Percentiles rank a stretch among this genome's conserved stretches.
Conservation (phyloP, 768 basidiomycete genomes). For the Boletus sp. region DNA sequence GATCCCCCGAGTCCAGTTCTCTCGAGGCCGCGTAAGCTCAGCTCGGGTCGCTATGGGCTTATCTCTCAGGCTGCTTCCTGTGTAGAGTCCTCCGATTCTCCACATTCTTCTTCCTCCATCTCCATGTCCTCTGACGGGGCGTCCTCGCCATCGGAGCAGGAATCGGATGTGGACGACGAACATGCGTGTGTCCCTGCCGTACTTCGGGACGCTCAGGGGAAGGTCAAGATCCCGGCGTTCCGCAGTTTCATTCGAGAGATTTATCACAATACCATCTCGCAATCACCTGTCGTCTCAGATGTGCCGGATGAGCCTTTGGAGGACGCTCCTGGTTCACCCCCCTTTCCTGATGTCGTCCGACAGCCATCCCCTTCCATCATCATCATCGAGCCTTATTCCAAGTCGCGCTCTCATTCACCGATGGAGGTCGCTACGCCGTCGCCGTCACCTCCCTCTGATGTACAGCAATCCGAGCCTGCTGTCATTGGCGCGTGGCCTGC, state of each 20-base stretch:
- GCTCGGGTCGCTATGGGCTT: constrained; percentile 65
- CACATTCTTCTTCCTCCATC: constrained; percentile 38
- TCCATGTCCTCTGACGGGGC: constrained; percentile 38
- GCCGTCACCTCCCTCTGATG: constrained; percentile 22
- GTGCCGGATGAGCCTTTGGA: constrained; percentile 9
- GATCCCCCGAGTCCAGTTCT: constrained; percentile 31
- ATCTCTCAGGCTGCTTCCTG: constrained; percentile 32
- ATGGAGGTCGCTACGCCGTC: constrained; percentile 48
- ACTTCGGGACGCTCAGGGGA: constrained; percentile 14
- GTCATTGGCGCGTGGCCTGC: constrained; percentile 45
- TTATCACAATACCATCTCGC: constrained; percentile 11
- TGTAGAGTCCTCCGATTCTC: constrained; percentile 28
- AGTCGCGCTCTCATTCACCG: constrained; percentile 44
- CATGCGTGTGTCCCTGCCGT: constrained; percentile 15
- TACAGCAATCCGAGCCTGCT: constrained; percentile 34
- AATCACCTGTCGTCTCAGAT: constrained; percentile 12
- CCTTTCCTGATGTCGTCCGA: not conserved
- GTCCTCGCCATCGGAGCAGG: constrained; percentile 32
- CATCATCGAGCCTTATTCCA: constrained; percentile 14
- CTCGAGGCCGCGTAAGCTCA: constrained; percentile 31
- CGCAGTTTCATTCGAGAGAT: constrained; percentile 32
- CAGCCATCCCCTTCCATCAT: constrained; percentile 20
- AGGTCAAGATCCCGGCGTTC: constrained; percentile 33
- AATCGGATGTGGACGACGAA: constrained; percentile 59
- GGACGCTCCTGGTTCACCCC: constrained; percentile 11